phyloP scores from a whole-genome alignment of 139 green algal genomes.

The Chlamydomonas incerta region DNA sequence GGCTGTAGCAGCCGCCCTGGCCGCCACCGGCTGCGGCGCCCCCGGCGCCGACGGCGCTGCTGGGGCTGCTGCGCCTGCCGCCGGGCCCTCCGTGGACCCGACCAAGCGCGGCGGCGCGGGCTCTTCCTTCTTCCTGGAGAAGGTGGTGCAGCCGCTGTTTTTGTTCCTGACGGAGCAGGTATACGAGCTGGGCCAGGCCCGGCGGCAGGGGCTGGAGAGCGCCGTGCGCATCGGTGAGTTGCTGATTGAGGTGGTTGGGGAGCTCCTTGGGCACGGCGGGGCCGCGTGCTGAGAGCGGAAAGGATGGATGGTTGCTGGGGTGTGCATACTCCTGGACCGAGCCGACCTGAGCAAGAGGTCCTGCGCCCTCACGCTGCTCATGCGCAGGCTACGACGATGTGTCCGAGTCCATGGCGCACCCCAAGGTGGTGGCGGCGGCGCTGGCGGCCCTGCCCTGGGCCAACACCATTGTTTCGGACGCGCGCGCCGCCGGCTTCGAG shows the following conservation, averaged over 20 bases:
- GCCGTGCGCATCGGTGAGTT: slow-evolving; percentile 61
- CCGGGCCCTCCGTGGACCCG: neutral
- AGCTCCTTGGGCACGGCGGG: too few species aligned
- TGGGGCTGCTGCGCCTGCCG: neutral
- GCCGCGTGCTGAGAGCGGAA: too few species aligned
- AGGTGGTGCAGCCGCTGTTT: slow-evolving; percentile 78
- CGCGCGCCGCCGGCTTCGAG: neutral
- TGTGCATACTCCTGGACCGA: too few species aligned
- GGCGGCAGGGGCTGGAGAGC: slow-evolving; percentile 58
- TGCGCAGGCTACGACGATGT: slow-evolving; percentile 70
- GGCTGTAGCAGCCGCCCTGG: neutral
- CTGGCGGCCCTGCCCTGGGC: slow-evolving; percentile 38
- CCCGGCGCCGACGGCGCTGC: neutral
- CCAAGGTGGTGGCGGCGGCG: slow-evolving; percentile 24
- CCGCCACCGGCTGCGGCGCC: neutral
- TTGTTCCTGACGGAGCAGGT: slow-evolving; percentile 73
- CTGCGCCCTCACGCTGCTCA: too few species aligned
- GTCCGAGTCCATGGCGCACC: slow-evolving; percentile 78
- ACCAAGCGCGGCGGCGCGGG: too few species aligned
- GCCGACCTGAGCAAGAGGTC: too few species aligned
- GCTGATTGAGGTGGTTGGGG: too few species aligned
- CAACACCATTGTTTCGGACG: neutral
- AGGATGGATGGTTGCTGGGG: too few species aligned
- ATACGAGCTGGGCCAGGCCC: slow-evolving; percentile 33
- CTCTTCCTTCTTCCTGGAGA: neutral